phyloP scores from a whole-genome alignment of 805 yeast genomes.

The Wickerhamiella dianesei region DNA sequence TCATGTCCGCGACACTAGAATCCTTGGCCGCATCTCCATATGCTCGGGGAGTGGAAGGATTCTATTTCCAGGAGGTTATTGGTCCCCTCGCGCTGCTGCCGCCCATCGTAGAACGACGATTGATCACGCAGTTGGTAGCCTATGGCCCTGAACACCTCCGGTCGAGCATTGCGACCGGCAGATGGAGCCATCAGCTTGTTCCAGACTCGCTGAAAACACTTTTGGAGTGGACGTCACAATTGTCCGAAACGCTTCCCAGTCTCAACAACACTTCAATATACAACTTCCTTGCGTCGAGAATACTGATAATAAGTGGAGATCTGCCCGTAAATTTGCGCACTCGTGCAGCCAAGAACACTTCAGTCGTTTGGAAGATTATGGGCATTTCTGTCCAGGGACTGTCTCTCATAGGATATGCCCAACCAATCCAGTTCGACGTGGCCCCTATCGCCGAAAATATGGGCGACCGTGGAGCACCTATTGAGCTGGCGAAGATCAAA shows the following conservation, averaged over 20 bases:
- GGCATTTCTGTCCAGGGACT: not conserved
- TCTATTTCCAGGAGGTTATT: conserved; percentile 3
- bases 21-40: conserved; percentile 6
- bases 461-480: not conserved
- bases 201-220: conserved; percentile 3
- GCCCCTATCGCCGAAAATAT: not conserved
- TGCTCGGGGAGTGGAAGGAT: conserved; percentile 5
- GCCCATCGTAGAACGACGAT: conserved; percentile 13
- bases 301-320: conserved; percentile 4
- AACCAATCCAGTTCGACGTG: not conserved
- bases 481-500: not conserved
- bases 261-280: not conserved
- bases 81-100: conserved; percentile 3
- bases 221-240: not conserved
- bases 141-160: not conserved
- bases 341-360: not conserved
- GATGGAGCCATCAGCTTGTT: conserved; percentile 5
- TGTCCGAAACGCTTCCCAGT: not conserved
- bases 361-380: not conserved
- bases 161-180: conserved; percentile 3
- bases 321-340: conserved; percentile 4
- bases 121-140: conserved; percentile 9
- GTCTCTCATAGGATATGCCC: not conserved
- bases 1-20: conserved; percentile 3
- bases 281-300: not conserved